Evolutionary conservation across 352 stramenopile genomes (phyloP).

Genomic region (Phytophthora foliorum): DNA sequence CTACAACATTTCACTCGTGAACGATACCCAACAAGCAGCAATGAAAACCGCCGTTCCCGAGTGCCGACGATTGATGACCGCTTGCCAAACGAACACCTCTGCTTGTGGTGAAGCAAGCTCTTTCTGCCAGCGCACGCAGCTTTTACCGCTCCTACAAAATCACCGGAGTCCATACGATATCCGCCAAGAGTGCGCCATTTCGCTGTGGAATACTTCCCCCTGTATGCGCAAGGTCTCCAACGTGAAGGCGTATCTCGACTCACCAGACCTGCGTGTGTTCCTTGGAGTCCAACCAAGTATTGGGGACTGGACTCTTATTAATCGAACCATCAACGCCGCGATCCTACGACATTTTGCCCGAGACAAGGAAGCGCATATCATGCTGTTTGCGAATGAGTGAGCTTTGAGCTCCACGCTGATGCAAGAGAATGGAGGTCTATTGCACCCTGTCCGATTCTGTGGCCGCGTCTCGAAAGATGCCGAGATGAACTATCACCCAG

Average conservation of each 20-base stretch:
- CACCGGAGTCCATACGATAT: slow-evolving; percentile 73
- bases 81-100: slow-evolving; percentile 28
- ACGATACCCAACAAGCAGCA: slow-evolving; percentile 22
- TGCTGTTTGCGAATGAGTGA: too few relatives aligned
- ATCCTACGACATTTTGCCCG: too few relatives aligned
- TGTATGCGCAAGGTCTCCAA: slow-evolving; percentile 48
- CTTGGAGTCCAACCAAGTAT: slow-evolving; percentile 42
- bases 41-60: slow-evolving; percentile 31
- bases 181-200: slow-evolving; percentile 38
- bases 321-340: slow-evolving; percentile 89
- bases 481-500: too few relatives aligned
- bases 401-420: too few relatives aligned
- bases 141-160: slow-evolving; percentile 41
- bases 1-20: slow-evolving; percentile 55
- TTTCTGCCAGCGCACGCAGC: slow-evolving; percentile 50
- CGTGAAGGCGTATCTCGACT: slow-evolving; percentile 68
- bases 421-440: too few relatives aligned
- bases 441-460: too few relatives aligned
- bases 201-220: slow-evolving; percentile 13
- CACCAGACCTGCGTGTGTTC: slow-evolving; percentile 34
- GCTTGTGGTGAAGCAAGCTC: slow-evolving; percentile 33
- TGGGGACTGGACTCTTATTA: slow-evolving; percentile 89
- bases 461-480: too few relatives aligned
- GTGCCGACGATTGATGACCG: slow-evolving; percentile 34
- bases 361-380: too few relatives aligned